Evolutionary conservation across 176 grass and related monocot species (phyloP).

Genomic region (Thalia dealbata): DNA sequence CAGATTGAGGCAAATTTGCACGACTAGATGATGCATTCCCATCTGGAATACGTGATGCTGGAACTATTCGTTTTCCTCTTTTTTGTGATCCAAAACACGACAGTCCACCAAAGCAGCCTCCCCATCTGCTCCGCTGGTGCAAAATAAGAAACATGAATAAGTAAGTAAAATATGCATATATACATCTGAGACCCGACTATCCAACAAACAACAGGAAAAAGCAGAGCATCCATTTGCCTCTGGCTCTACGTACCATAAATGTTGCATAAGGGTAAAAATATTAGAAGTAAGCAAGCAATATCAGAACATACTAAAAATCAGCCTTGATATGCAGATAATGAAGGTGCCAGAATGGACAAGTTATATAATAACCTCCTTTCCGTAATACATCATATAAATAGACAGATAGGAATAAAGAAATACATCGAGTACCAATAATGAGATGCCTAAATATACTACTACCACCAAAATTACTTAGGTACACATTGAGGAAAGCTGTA

Average conservation of each 20-base stretch:
- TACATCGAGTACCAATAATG: not conserved
- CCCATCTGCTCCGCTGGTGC: constrained; percentile 17
- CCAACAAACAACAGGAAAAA: not conserved
- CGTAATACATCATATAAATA: not conserved
- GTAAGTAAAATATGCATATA: not conserved
- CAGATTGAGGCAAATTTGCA: constrained; percentile 9
- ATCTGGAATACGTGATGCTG: constrained; percentile 20
- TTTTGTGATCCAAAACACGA: constrained; percentile 23
- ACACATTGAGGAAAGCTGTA: not conserved
- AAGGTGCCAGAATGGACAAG: not conserved
- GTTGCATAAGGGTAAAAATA: too few species aligned
- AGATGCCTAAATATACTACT: not conserved
- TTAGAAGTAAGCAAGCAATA: not conserved
- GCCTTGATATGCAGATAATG: not conserved
- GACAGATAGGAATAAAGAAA: not conserved
- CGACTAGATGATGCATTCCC: constrained; percentile 17
- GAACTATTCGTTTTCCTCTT: constrained; percentile 20
- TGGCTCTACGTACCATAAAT: too few species aligned
- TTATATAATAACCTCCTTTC: not conserved
- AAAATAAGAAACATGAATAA: constrained; percentile 13
- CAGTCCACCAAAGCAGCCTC: constrained; percentile 19
- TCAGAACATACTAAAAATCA: not conserved
- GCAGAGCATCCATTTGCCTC: not conserved
- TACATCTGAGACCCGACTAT: not conserved
- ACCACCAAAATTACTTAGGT: not conserved